These are phyloP conservation scores for Fusarium brachygibbosum DNA, from an alignment of 2,329 filamentous ascomycete species.

Conservation along the genomic window DNA sequence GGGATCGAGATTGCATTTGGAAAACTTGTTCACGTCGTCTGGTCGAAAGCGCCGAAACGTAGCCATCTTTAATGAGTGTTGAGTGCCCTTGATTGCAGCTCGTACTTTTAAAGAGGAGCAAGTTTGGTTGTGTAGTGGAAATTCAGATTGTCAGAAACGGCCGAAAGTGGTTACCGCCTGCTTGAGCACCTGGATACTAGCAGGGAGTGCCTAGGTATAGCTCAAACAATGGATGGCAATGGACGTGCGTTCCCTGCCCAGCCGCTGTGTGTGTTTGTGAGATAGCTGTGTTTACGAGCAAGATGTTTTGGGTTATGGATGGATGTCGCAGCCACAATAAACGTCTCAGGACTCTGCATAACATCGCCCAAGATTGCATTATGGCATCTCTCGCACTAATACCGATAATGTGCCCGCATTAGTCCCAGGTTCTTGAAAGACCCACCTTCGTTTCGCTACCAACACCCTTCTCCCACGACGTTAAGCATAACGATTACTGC, in stretches of 20 bases:
- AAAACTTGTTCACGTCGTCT: constrained; percentile 88
- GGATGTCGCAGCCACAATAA: constrained; percentile 32
- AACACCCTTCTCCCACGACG: constrained; percentile 21
- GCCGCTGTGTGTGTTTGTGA: constrained; percentile 14
- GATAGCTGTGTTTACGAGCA: constrained; percentile 26
- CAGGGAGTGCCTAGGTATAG: neutral
- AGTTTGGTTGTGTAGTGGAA: neutral
- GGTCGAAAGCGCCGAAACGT: constrained; percentile 88
- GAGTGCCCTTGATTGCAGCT: neutral
- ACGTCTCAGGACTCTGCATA: constrained; percentile 9
- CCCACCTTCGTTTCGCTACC: constrained; percentile 42
- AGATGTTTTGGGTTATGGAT: neutral
- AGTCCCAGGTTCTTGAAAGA: constrained; percentile 25
- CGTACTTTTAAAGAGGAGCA: neutral
- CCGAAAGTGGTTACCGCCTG: neutral
- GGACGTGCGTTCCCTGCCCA: neutral
- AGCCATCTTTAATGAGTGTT: constrained; percentile 37
- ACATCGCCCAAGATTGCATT: constrained; percentile 12
- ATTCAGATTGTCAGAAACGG: neutral
- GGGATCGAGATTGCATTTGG: constrained; percentile 94
- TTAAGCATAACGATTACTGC: constrained; percentile 30
- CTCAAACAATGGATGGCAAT: neutral
- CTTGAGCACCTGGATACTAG: neutral
- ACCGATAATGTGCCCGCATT: constrained; percentile 27
- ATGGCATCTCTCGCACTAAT: constrained; percentile 7